These are phyloP conservation scores for Umbelopsis sp. DNA, from an alignment of 192 early-diverging fungal genomes.

Conservation along the genomic window DNA sequence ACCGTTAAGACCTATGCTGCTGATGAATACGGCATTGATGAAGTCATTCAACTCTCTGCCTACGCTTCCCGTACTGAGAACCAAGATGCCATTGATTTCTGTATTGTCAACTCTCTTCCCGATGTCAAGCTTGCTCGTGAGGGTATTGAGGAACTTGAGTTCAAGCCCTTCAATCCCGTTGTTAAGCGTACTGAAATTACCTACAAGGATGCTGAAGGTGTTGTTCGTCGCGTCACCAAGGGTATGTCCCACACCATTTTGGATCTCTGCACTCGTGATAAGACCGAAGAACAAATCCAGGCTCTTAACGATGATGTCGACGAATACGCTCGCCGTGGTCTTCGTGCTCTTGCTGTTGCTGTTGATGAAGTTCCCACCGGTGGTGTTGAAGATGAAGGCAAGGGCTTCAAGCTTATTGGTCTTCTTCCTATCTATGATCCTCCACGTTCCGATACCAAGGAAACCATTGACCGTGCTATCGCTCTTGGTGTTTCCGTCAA, in stretches of 20 bases:
- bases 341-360: slow-evolving; percentile 78
- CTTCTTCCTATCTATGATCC: slow-evolving; percentile 79
- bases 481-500: slow-evolving; percentile 82
- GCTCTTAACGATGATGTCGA: slow-evolving; percentile 58
- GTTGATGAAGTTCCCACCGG: slow-evolving; percentile 65
- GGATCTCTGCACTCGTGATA: slow-evolving; percentile 71
- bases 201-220: slow-evolving; percentile 64
- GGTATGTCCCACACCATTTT: slow-evolving; percentile 76
- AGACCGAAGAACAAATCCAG: slow-evolving; percentile 58
- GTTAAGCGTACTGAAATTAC: slow-evolving; percentile 78
- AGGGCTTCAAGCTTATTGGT: slow-evolving; percentile 69
- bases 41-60: slow-evolving; percentile 67
- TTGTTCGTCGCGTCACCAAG: slow-evolving; percentile 70
- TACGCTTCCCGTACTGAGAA: slow-evolving; percentile 78
- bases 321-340: slow-evolving; percentile 66
- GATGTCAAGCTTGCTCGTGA: slow-evolving; percentile 58
- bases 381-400: slow-evolving; percentile 58
- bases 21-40: slow-evolving; percentile 58
- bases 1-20: slow-evolving; percentile 73
- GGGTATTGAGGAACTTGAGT: slow-evolving; percentile 67
- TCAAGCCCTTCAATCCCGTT: slow-evolving; percentile 75
- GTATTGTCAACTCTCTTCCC: slow-evolving; percentile 65
- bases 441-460: slow-evolving; percentile 77
- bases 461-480: slow-evolving; percentile 75
- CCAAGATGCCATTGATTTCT: slow-evolving; percentile 83